Evolutionary conservation across 1,284 basidiomycete genomes (phyloP).

Genomic region (Ganoderma lingzhi): DNA sequence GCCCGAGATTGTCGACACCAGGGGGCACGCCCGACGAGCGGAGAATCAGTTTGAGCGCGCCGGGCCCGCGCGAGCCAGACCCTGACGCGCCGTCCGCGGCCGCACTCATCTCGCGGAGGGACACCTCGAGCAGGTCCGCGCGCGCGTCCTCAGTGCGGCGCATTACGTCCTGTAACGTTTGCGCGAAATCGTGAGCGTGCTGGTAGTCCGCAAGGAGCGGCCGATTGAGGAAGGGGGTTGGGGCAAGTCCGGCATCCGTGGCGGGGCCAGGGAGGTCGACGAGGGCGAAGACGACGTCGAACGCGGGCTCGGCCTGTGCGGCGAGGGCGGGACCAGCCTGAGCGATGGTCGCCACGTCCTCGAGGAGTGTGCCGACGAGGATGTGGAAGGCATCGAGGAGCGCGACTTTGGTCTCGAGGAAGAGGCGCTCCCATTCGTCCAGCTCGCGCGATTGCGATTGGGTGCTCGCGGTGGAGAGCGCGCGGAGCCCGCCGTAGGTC

Average conservation of each 20-base stretch:
- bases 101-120: slow-evolving; percentile 50
- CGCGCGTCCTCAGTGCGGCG: slow-evolving; percentile 61
- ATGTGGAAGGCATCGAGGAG: slow-evolving; percentile 73
- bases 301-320: slow-evolving; percentile 57
- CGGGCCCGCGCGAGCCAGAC: slow-evolving; percentile 51
- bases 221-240: slow-evolving; percentile 69
- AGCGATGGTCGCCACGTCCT: slow-evolving; percentile 49
- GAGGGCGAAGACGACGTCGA: slow-evolving; percentile 66
- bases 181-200: slow-evolving; percentile 64
- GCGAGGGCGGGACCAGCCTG: slow-evolving; percentile 52
- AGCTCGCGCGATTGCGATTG: slow-evolving; percentile 41
- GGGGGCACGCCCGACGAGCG: slow-evolving; percentile 63
- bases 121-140: slow-evolving; percentile 61
- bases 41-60: slow-evolving; percentile 67
- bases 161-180: slow-evolving; percentile 55
- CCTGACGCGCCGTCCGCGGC: slow-evolving; percentile 37
- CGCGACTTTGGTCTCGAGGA: slow-evolving; percentile 76
- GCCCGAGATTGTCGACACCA: slow-evolving; percentile 52
- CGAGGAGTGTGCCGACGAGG: slow-evolving; percentile 57
- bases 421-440: slow-evolving; percentile 73
- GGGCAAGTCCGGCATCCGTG: slow-evolving; percentile 18
- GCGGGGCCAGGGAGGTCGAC: slow-evolving; percentile 47
- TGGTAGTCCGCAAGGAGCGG: slow-evolving; percentile 76
- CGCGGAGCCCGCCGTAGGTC: slow-evolving; percentile 65
- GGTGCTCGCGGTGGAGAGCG: slow-evolving; percentile 28